phyloP scores from a whole-genome alignment of 768 basidiomycete genomes.

The Boletus rubropictus region DNA sequence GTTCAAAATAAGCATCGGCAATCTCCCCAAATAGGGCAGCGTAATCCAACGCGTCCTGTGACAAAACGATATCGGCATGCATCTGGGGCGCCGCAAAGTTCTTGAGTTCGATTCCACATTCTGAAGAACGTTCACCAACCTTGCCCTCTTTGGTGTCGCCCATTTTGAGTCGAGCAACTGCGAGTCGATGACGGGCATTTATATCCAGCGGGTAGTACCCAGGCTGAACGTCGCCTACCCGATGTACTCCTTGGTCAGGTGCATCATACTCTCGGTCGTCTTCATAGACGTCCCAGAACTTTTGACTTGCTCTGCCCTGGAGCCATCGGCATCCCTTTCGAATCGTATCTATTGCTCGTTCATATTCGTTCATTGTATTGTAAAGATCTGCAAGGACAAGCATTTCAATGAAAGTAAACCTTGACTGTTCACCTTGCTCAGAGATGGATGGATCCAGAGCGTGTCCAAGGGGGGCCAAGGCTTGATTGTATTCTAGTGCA shows the following conservation, averaged over 20 bases:
- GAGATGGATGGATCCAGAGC: constrained; percentile 9
- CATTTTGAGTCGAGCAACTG: constrained; percentile 73
- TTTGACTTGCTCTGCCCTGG: not conserved
- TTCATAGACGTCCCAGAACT: not conserved
- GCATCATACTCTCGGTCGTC: constrained; percentile 20
- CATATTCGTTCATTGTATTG: not conserved
- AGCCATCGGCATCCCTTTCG: not conserved
- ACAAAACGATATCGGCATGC: constrained; percentile 67
- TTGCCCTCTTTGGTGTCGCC: constrained; percentile 77
- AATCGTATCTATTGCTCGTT: not conserved
- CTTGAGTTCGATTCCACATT: not conserved
- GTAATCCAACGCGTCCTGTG: constrained; percentile 70
- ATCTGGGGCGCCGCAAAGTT: constrained; percentile 40
- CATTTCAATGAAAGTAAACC: constrained; percentile 14
- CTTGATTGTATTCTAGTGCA: not conserved
- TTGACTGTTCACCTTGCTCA: constrained; percentile 2
- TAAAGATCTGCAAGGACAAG: not conserved
- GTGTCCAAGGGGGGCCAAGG: not conserved
- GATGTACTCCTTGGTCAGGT: constrained; percentile 45
- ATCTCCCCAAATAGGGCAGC: constrained; percentile 76
- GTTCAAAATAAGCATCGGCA: constrained; percentile 68
- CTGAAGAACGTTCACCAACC: constrained; percentile 35
- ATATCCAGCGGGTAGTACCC: not conserved
- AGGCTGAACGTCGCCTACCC: not conserved
- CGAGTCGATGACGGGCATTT: constrained; percentile 69